Evolutionary conservation across 768 basidiomycete genomes (phyloP).

Genomic region (Trametopsis cervina): DNA sequence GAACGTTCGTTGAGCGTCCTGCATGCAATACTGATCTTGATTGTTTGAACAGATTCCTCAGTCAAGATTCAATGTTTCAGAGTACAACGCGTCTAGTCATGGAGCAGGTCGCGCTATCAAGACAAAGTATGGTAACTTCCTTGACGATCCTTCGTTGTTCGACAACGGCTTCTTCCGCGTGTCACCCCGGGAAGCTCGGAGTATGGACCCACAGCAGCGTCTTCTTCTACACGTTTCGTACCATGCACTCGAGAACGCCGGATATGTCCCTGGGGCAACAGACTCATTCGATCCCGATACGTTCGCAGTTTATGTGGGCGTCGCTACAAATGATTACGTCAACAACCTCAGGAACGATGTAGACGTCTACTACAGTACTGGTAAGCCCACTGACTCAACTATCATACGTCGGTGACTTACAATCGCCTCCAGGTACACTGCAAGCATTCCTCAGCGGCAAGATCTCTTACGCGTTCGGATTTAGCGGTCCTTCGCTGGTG

Average conservation of each 20-base stretch:
- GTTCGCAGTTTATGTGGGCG: constrained; percentile 65
- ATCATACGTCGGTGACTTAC: neutral
- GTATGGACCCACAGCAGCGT: constrained; percentile 75
- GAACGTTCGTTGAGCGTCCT: no score
- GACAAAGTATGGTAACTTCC: constrained; percentile 56
- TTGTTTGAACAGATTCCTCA: constrained; percentile 63
- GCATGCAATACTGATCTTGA: no score
- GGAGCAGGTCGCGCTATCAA: constrained; percentile 37
- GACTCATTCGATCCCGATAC: constrained; percentile 42
- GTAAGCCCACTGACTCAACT: constrained; percentile 24
- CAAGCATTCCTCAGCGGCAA: constrained; percentile 65
- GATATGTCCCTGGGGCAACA: constrained; percentile 57
- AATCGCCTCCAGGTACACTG: constrained; percentile 47
- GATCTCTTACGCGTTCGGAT: constrained; percentile 59
- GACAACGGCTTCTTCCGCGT: constrained; percentile 69
- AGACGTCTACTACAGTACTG: constrained; percentile 67
- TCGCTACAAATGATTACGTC: constrained; percentile 61
- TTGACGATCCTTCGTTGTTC: constrained; percentile 49
- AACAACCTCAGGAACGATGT: constrained; percentile 57
- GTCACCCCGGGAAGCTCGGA: constrained; percentile 65
- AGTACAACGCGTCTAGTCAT: constrained; percentile 26
- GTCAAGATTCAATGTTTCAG: constrained; percentile 44
- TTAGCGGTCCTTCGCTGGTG: constrained; percentile 65
- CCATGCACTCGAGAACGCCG: constrained; percentile 63
- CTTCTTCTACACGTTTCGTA: constrained; percentile 60